phyloP scores from a whole-genome alignment of 2,329 filamentous ascomycete genomes.

The Graphilbum fragrans region DNA sequence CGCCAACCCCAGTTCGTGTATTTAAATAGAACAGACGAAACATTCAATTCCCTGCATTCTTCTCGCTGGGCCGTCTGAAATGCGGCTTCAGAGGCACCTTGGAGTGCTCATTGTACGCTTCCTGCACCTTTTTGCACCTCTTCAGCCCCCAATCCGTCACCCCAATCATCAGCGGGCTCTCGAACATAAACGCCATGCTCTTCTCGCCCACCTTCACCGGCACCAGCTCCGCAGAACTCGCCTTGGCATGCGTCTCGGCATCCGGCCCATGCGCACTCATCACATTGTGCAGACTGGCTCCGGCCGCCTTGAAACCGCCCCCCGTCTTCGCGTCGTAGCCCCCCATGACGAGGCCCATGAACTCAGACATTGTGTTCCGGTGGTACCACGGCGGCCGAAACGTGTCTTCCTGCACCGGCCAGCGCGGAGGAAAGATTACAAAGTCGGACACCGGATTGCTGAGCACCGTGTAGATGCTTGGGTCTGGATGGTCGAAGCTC shows the following conservation, averaged over 20 bases:
- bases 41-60: too few relatives aligned
- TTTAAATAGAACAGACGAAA: too few relatives aligned
- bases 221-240: constrained; percentile 35
- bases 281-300: constrained; percentile 52
- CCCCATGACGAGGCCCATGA: constrained; percentile 46
- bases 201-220: constrained; percentile 45
- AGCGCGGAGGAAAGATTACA: constrained; percentile 59
- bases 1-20: too few relatives aligned
- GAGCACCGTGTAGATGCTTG: constrained; percentile 62
- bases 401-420: constrained; percentile 56
- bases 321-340: constrained; percentile 50
- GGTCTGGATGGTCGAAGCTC: constrained; percentile 66
- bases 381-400: constrained; percentile 64
- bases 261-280: constrained; percentile 58
- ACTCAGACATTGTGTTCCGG: constrained; percentile 53
- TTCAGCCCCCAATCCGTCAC: constrained; percentile 57
- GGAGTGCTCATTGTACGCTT: constrained; percentile 66
- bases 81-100: constrained; percentile 45
- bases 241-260: constrained; percentile 40
- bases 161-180: constrained; percentile 56
- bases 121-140: constrained; percentile 46
- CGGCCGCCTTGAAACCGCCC: constrained; percentile 46
- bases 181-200: constrained; percentile 57
- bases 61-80: too few relatives aligned
- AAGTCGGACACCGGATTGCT: constrained; percentile 58